These are phyloP conservation scores for Taxillus chinensis DNA, from an alignment of 164 flowering plant genomes.

Conservation along the genomic window DNA sequence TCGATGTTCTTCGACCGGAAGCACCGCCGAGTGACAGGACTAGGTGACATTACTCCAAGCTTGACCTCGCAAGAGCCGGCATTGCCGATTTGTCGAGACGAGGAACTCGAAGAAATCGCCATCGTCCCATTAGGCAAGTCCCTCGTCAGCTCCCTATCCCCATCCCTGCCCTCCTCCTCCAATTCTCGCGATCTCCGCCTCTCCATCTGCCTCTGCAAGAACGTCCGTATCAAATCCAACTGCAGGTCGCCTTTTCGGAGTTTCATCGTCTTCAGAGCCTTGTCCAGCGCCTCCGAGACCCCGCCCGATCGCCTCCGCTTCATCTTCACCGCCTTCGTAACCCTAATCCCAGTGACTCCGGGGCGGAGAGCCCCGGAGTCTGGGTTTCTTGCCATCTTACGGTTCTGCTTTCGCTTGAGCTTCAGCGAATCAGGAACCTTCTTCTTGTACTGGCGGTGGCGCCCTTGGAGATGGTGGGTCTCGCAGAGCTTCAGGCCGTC, in stretches of 20 bases:
- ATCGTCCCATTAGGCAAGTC: slow-evolving; percentile 66
- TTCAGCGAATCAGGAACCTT: slow-evolving; percentile 52
- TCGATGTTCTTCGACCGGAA: slow-evolving; percentile 80
- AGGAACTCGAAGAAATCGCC: slow-evolving; percentile 43
- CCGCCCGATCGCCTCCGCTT: slow-evolving; percentile 7
- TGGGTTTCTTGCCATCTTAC: slow-evolving; percentile 1
- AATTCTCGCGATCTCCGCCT: slow-evolving; percentile 25
- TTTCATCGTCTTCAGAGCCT: slow-evolving; percentile 38
- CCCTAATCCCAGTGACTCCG: slow-evolving; percentile 13
- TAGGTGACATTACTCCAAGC: slow-evolving; percentile 30
- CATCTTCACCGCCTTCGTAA: slow-evolving; percentile 13
- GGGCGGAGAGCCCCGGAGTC: neutral
- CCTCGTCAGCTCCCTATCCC: slow-evolving; percentile 30
- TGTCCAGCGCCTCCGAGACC: slow-evolving; percentile 27
- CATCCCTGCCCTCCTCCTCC: slow-evolving; percentile 12
- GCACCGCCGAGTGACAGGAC: slow-evolving; percentile 20
- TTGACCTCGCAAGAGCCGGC: slow-evolving; percentile 34
- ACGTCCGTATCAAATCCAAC: slow-evolving; percentile 49
- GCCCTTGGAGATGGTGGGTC: slow-evolving; percentile 45
- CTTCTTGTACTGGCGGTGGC: slow-evolving; percentile 38
- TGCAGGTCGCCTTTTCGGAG: slow-evolving; percentile 37
- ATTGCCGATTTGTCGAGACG: slow-evolving; percentile 14
- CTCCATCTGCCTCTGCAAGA: slow-evolving; percentile 52
- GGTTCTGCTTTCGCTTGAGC: slow-evolving; percentile 20
- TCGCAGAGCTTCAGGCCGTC: slow-evolving; percentile 45